Percentiles rank a stretch among this genome's conserved stretches.
Conservation (phyloP, 805 yeast genomes). For the Myxozyma lipomycoides region DNA sequence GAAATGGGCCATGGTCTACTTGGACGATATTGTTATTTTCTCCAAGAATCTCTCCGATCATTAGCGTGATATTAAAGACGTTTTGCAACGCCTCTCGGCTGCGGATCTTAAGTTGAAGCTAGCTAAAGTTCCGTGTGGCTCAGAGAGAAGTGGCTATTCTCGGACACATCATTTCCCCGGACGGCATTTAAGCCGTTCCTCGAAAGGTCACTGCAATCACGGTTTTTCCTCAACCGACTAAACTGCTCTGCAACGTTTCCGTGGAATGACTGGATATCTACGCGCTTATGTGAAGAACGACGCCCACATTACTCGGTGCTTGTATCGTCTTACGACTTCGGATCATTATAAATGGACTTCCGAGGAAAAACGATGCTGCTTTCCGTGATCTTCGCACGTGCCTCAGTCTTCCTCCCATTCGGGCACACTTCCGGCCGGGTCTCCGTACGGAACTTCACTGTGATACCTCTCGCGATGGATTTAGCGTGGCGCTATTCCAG, state of each 20-base stretch:
- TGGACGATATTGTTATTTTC: slow-evolving; percentile 29
- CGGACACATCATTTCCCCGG: slow-evolving; percentile 15
- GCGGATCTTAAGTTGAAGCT: slow-evolving; percentile 4
- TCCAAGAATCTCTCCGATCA: slow-evolving; percentile 16
- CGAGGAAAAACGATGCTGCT: too few species aligned
- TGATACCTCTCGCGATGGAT: neutral
- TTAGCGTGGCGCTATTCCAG: neutral
- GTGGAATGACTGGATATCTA: slow-evolving; percentile 2
- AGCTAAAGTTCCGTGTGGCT: slow-evolving; percentile 15
- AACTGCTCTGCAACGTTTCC: slow-evolving; percentile 10
- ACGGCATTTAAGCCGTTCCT: slow-evolving; percentile 15
- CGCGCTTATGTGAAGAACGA: neutral
- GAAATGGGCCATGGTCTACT: slow-evolving; percentile 20
- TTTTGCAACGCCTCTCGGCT: neutral
- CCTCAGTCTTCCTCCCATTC: neutral
- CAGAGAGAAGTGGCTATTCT: slow-evolving; percentile 14
- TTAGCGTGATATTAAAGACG: neutral
- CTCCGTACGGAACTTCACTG: neutral
- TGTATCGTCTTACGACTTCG: too few species aligned
- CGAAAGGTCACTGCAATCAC: slow-evolving; percentile 1
- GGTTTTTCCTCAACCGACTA: slow-evolving; percentile 4
- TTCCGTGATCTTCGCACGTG: too few species aligned
- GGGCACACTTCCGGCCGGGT: neutral
- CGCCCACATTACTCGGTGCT: neutral
- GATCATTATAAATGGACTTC: too few species aligned